Evolutionary conservation across 2,329 filamentous ascomycete species (phyloP), one percentile per base, ranked within the genome.

Genomic region (Fusarium sp.): DNA sequence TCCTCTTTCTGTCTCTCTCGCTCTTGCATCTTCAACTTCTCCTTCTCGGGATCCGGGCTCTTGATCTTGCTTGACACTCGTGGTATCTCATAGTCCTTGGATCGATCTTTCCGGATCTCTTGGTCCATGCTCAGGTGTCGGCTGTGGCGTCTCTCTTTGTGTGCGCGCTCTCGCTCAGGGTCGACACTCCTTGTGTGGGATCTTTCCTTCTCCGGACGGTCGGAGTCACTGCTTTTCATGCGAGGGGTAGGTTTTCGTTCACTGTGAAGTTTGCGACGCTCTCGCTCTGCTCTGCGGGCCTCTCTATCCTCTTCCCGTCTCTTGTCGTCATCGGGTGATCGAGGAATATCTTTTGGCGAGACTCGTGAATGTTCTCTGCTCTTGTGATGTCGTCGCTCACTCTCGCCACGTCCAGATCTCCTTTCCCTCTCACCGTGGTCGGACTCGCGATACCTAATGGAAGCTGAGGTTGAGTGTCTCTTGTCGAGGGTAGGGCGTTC

Each of bases 211-310:
- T 47, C 49, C 3, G 37, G 35, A 8, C 59, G 57, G 3, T 62
- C 57, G 5, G 50, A 37, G 14, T 62, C 59, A 10, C 58, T 62
- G 37, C 37, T 13, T 41, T 33, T 56, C 33, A 30, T 62, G 1
- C 43, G 43, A 3, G 57, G 43, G 17, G 57, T 14, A 7, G 47
- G 19, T 10, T 44, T 62, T 19, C 59, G 57, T 32, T 62, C 59
- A 2, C 44, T 56, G 35, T 61, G 58, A n/a, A 61, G 40, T 20
- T 56, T 41, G 30, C 59, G 59, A 4, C 59, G 59, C 49, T 62
- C 59, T 19, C 59, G 59, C 49, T 62, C 59, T 19, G 57, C 59
- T 41, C 57, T 61, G 19, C 57, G 57, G 11, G 57, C 59, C 57
- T 62, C 32, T n/a, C 57, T n/a, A 0, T 62, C 57, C 49, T 56